These are phyloP conservation scores for Persicaria maculosa DNA, from an alignment of 148 eudicot species.

Conservation along the genomic window DNA sequence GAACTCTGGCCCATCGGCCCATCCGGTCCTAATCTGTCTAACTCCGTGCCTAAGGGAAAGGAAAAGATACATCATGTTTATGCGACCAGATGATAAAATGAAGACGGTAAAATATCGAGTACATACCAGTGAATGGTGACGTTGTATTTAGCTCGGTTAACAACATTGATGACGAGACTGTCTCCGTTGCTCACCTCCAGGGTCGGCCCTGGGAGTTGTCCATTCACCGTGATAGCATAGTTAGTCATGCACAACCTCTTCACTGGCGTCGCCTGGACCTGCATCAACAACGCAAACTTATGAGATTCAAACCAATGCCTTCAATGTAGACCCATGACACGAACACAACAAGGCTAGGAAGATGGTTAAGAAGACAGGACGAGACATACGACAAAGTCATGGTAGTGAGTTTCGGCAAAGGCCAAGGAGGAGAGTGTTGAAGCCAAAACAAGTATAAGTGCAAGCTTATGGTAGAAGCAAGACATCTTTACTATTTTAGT, in stretches of 20 bases:
- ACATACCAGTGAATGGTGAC: constrained; percentile 87
- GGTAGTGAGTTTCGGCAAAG: constrained; percentile 46
- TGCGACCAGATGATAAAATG: not conserved
- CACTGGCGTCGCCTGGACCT: constrained; percentile 78
- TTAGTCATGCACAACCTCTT: constrained; percentile 73
- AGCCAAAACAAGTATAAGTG: constrained; percentile 19
- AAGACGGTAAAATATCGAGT: not conserved
- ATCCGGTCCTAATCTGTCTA: constrained; percentile 80
- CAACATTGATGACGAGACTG: constrained; percentile 57
- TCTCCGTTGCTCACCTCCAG: constrained; percentile 72
- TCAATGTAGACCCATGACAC: not conserved
- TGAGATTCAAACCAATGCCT: too few relatives aligned
- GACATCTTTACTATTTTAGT: constrained; percentile 1
- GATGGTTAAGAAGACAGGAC: not conserved
- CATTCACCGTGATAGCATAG: constrained; percentile 59
- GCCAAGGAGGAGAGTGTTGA: constrained; percentile 25
- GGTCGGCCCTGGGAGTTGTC: constrained; percentile 68
- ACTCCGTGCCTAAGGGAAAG: constrained; percentile 62
- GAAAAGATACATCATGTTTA: not conserved
- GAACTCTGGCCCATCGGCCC: constrained; percentile 99
- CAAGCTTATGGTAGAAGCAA: constrained; percentile 5
- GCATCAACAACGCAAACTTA: not conserved
- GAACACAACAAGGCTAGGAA: not conserved
- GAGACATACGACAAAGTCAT: constrained; percentile 54
- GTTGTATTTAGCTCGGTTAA: constrained; percentile 66